Conservation (phyloP, 345 rosid species). For the Syzygium grande region DNA sequence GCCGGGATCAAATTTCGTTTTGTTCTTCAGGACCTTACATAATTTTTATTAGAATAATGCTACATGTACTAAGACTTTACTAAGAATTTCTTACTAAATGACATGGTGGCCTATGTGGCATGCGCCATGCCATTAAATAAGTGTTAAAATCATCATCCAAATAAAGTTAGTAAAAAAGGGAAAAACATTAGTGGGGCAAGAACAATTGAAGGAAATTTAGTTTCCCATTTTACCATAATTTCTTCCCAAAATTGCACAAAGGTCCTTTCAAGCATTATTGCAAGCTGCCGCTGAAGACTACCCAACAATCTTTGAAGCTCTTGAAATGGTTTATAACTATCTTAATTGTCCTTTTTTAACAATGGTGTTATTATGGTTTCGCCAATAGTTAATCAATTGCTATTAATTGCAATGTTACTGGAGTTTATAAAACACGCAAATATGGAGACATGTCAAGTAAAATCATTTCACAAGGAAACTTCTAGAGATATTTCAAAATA, state of each 20-base stretch:
- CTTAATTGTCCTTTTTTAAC: background rate
- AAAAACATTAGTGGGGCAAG: background rate
- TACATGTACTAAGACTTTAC: background rate
- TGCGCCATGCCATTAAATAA: background rate
- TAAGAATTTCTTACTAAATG: background rate
- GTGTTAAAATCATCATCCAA: background rate
- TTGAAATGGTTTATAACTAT: background rate
- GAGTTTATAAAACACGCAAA: background rate
- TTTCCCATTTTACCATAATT: background rate
- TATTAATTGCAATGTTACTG: background rate
- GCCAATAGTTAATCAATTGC: background rate
- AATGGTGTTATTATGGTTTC: background rate
- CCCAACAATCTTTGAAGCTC: background rate
- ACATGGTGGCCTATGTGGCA: background rate
- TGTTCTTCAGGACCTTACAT: background rate
- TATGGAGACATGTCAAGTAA: background rate
- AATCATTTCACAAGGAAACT: background rate
- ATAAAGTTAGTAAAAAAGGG: background rate
- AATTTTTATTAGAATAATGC: background rate
- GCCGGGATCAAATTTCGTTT: background rate
- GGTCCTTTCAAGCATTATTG: background rate
- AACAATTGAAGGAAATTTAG: background rate
- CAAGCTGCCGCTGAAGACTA: background rate
- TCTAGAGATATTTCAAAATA: background rate
- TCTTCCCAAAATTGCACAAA: background rate